Evolutionary conservation across 2,329 filamentous ascomycete genomes (phyloP).

Genomic region (Paecilomyces dactylethromorphus): DNA sequence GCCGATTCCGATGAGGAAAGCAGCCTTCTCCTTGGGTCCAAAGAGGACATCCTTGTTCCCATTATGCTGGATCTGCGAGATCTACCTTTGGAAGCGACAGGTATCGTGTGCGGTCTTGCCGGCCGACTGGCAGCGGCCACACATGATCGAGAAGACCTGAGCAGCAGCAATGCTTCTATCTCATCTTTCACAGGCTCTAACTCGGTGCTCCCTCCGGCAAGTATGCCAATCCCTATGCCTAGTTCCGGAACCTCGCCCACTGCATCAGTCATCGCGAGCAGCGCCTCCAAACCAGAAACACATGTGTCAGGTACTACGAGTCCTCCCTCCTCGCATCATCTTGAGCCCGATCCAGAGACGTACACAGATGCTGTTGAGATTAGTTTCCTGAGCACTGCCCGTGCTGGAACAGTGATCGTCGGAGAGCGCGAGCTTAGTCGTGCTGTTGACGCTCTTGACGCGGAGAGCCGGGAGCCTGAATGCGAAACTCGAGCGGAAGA

Average conservation of each 20-base stretch:
- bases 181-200: conserved; percentile 6
- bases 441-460: conserved; percentile 63
- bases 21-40: conserved; percentile 69
- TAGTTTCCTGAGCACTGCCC: conserved; percentile 83
- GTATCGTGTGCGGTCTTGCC: conserved; percentile 91
- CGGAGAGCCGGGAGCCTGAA: conserved; percentile 16
- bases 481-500: neutral
- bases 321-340: conserved; percentile 14
- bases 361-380: conserved; percentile 58
- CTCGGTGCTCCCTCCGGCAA: neutral
- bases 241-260: neutral
- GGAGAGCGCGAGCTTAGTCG: conserved; percentile 65
- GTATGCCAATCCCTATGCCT: neutral
- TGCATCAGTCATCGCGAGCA: neutral
- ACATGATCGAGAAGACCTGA: conserved; percentile 36
- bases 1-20: conserved; percentile 40
- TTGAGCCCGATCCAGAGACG: conserved; percentile 24
- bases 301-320: neutral
- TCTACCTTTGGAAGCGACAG: conserved; percentile 79
- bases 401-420: conserved; percentile 84
- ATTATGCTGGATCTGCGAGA: conserved; percentile 81
- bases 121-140: conserved; percentile 72
- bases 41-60: conserved; percentile 63
- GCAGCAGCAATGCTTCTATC: conserved; percentile 11
- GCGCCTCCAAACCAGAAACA: conserved; percentile 2